Base-by-base conservation (phyloP, 805 yeast species). In the Wickerhamomyces mucosus region DNA sequence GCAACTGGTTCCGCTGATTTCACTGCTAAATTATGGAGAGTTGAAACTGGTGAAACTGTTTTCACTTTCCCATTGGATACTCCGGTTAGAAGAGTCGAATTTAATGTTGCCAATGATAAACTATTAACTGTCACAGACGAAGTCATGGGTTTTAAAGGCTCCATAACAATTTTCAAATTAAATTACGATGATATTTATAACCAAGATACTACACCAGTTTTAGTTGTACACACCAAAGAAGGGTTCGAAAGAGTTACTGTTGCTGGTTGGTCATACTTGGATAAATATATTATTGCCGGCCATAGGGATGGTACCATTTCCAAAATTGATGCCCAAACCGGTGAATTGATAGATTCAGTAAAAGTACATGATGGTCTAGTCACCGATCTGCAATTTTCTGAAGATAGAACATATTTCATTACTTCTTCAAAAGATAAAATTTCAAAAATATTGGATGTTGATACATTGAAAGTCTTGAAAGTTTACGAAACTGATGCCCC, bases 1-100 rank as follows among this genome's bases (percentile, higher is more conserved):
- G 74, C 78, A 35, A 88, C 98, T 4, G 96, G 95, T 21, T 75
- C 92, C 40, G 95, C 96, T 34, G 98, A 92, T 55, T 76, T 79
- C 56, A 66, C 80, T 33, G 74, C 83, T 45, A 82, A 81, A 47
- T 68, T 89, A 42, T 92, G 96, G 96, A 70, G 70, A 42, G 81
- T 81, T 13, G 63, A 69, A 50, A 78, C 75, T 30, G 99, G 98
- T 31, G 69, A 76, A 48, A 71, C 77, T 49, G 63, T 83, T 23
- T 72, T 65, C 59, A 74, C 80, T 15, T 83, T 88, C 79, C 67
- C 67, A 25, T 67, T 78, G 38, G 74, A 75, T 38, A 77, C 95
- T 20, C 94, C 96, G n/a, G 92, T 81, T 27, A 83, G 89, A 63
- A 72, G 88, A 56, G 95, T 85, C 31, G 86, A 84, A 52, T 83